Base-by-base conservation (phyloP, 2,329 filamentous ascomycete genomes). In the Epichloe brachyelytri region DNA sequence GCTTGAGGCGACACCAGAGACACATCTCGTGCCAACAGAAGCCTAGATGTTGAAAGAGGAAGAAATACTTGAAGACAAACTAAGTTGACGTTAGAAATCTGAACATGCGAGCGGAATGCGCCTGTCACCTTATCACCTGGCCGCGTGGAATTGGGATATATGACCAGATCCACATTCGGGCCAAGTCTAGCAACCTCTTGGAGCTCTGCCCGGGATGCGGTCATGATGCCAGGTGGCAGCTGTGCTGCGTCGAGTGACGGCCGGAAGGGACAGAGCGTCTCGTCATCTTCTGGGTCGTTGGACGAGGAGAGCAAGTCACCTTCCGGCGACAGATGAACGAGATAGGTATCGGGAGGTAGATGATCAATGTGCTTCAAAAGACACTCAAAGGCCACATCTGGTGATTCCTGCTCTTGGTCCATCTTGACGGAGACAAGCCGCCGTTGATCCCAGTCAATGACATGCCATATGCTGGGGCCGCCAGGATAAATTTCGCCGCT, bases 1-100 rank as follows among this genome's bases (percentile, higher is more conserved):
- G 66, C 36, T 48, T 51, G 3, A 68, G 65, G 1, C 70, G 60
- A 36, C 63, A 62, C 55, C 59, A 60, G 5, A 66, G 54, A 52
- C 65, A 65, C 56, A 67, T 58, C 55, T 71, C 68, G 22, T 65
- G 45, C 67, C 66, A 70, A 14, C 57, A n/a, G 39, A 55, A 51
- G 17, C 2, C 22, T 14, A 45, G 14, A 17, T 45, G 46, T 22
- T 60, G 55, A 15, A 44, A 50, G 26, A 61, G 37, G 20, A 64
- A 62, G 52, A 62, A 65, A 49, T 69, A 68, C 48, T 69, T 69
- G 56, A 68, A 68, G 4, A 63, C 62, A 33, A 60, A 46, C 56
- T 58, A 46, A 2, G 34, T 22, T 22, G 20, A 22, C 20, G 20
- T 22, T 22, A 22, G 20, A 20, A 22, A 22, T 22, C 20, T 22